Base-by-base conservation (phyloP, 371 early-diverging fungal species). In the Polyrhizophydium stewartii region DNA sequence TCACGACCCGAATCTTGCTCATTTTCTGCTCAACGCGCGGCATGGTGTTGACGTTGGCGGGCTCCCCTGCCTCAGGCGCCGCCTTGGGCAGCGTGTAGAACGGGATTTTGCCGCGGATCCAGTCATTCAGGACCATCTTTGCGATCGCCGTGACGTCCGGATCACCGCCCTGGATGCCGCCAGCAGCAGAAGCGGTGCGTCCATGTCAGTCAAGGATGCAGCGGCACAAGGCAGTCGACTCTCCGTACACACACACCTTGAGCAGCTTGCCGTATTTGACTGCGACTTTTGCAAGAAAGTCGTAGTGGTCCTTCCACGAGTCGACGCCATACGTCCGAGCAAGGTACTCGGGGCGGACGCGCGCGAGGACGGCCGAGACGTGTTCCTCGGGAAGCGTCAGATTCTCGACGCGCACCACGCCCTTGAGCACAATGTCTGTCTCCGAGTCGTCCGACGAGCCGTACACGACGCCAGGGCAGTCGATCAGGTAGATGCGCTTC, bases 381-480 rank as follows among this genome's bases (percentile, higher is more conserved):
- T 95, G 91, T 66, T 96, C 90, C 68, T 99, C 99, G 30, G 99
- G 97, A 37, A 82, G 83, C 59, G 84, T 81, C 60, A 99, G 76
- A 70, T 96, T 98, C 74, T 99, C 98, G 12, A 98, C 87, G 67
- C 99, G 92, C 16, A 99, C 93, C 2, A 97, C 98, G 40, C 99
- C 99, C 83, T 91, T 96, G 60, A 99, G 86, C 35, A 99, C 93
- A 74, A 99, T 94, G 65, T 98, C 97, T 6, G 91, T 88, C 68
- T 96, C 96, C 0, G 87, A 83, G 72, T 95, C 96, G 17, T 88
- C 87, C 16, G 88, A 68, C 56, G 89, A 80, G 31, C 93, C 91
- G 57, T 93, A 94, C 33, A 99, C 99, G 47, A 99, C 91, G 67
- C 99, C 99, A 21, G 99, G 99, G 73, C 98, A 99, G 77, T 99